phyloP scores from a whole-genome alignment of 2,329 filamentous ascomycete genomes.

The Aureobasidium leucospermi region DNA sequence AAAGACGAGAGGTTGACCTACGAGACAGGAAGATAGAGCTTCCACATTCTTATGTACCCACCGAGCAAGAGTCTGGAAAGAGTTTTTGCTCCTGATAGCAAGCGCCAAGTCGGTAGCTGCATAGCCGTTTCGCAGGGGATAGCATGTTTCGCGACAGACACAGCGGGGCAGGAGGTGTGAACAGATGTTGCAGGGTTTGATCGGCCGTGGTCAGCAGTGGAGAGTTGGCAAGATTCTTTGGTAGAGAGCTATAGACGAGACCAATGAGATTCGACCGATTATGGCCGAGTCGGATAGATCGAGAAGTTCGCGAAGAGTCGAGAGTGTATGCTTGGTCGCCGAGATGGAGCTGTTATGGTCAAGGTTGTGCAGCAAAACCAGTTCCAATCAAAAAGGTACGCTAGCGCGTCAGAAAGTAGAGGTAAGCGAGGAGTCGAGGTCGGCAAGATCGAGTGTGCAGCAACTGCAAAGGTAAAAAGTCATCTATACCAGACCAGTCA shows the following conservation, averaged over 20 bases:
- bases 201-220: neutral
- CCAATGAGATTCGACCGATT: neutral
- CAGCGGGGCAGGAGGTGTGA: neutral
- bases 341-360: neutral
- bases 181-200: constrained; percentile 3
- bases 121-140: constrained; percentile 6
- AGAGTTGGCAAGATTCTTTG: neutral
- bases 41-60: neutral
- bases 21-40: neutral
- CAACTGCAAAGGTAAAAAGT: neutral
- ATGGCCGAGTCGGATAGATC: neutral
- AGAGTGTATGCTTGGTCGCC: neutral
- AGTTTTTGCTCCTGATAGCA: neutral
- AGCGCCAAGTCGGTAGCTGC: constrained; percentile 5
- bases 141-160: constrained; percentile 2
- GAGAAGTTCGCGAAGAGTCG: neutral
- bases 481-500: constrained; percentile 10
- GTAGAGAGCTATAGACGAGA: neutral
- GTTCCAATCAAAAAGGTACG: neutral
- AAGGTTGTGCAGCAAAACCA: neutral
- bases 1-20: neutral
- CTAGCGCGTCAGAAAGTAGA: constrained; percentile 2
- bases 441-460: neutral
- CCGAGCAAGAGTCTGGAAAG: neutral
- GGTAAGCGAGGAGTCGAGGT: neutral